Conservation (phyloP, 2,329 filamentous ascomycete genomes). For the Penicillium sp. region DNA sequence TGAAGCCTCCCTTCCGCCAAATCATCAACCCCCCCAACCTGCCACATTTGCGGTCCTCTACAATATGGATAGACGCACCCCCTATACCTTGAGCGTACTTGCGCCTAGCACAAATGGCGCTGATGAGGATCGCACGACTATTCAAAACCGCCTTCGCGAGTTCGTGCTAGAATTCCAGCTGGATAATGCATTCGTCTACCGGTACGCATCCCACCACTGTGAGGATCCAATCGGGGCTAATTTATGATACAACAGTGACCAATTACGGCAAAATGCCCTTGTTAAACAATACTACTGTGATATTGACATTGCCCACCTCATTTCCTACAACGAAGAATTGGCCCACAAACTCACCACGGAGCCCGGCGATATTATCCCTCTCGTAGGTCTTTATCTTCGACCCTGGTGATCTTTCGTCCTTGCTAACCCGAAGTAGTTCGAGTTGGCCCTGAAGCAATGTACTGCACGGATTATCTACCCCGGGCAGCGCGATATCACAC, state of each 20-base stretch:
- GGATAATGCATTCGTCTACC: conserved; percentile 90
- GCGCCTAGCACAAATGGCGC: conserved; percentile 57
- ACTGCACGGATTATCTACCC: conserved; percentile 91
- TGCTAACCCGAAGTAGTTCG: conserved; percentile 57
- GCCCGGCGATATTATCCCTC: conserved; percentile 81
- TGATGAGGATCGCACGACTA: conserved; percentile 60
- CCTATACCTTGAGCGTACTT: conserved; percentile 76
- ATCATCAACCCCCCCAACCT: conserved; percentile 12
- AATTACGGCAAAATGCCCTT: conserved; percentile 87
- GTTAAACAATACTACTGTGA: conserved; percentile 94
- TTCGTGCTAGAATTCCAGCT: conserved; percentile 91
- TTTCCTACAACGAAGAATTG: conserved; percentile 90
- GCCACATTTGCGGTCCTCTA: conserved; percentile 13
- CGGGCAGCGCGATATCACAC: conserved; percentile 54
- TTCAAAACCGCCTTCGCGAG: conserved; percentile 71
- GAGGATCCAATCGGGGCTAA: conserved; percentile 3
- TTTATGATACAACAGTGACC: conserved; percentile 55
- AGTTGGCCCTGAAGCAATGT: conserved; percentile 78
- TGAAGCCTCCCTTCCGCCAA: conserved; percentile 16
- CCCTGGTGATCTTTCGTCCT: not conserved
- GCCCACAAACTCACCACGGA: conserved; percentile 82
- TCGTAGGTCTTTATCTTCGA: conserved; percentile 49
- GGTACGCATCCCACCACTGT: conserved; percentile 45
- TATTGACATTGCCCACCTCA: conserved; percentile 87
- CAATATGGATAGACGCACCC: conserved; percentile 75